These are phyloP conservation scores for Gaertneriomyces sp. DNA, from an alignment of 192 early-diverging fungal genomes.

Conservation along the genomic window DNA sequence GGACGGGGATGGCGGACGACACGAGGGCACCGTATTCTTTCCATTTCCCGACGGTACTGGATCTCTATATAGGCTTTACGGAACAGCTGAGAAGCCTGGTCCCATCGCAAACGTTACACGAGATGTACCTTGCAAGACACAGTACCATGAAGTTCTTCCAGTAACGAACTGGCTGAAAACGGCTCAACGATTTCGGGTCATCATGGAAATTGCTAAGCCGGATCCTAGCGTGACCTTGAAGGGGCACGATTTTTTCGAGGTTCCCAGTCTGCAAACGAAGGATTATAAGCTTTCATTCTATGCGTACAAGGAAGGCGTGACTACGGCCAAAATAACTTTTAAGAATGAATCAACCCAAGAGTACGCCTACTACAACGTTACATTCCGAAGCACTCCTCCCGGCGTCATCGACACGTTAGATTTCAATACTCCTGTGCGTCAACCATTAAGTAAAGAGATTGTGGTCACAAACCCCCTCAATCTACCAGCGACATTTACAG, in stretches of 20 bases:
- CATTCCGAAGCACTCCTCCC: conserved; percentile 51
- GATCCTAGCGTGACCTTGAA: conserved; percentile 55
- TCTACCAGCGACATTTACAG: conserved; percentile 43
- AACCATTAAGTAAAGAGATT: conserved; percentile 36
- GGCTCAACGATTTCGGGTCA: conserved; percentile 50
- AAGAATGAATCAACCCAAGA: conserved; percentile 61
- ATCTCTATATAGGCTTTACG: conserved; percentile 57
- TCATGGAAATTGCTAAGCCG: conserved; percentile 50
- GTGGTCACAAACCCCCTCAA: conserved; percentile 50
- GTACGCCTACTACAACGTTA: conserved; percentile 50
- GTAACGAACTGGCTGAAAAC: conserved; percentile 57
- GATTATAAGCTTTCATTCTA: conserved; percentile 61
- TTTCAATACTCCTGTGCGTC: conserved; percentile 43
- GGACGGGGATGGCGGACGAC: conserved; percentile 50
- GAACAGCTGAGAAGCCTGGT: conserved; percentile 52
- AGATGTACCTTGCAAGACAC: conserved; percentile 57
- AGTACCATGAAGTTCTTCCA: conserved; percentile 47
- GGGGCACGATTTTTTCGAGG: conserved; percentile 58
- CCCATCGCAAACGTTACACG: conserved; percentile 47
- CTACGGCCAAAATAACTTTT: conserved; percentile 51
- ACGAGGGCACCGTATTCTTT: conserved; percentile 62
- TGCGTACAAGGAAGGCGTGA: conserved; percentile 56
- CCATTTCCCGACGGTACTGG: conserved; percentile 60
- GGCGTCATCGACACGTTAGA: conserved; percentile 52
- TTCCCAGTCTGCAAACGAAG: conserved; percentile 43